Percentiles rank a stretch among this genome's conserved stretches.
These are phyloP conservation scores for Ophiostoma angusticollis DNA, from an alignment of 2,329 filamentous ascomycete genomes.

Conservation along the genomic window DNA sequence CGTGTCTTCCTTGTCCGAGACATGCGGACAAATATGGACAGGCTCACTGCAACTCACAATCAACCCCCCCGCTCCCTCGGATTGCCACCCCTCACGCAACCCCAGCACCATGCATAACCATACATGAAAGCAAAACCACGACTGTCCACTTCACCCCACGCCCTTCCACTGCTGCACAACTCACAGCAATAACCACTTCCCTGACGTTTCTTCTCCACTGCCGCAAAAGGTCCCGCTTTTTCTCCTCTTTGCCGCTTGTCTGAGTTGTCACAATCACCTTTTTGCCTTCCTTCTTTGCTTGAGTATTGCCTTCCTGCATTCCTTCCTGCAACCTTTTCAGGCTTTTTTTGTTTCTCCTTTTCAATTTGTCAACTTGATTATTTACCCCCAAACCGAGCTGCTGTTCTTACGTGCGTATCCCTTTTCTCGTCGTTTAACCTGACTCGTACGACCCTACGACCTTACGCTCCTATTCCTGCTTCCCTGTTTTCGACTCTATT, in stretches of 20 bases:
- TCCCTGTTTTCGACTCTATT: neutral
- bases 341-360: neutral
- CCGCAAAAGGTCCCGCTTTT: conserved; percentile 4
- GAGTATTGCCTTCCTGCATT: too few relatives aligned
- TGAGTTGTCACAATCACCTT: conserved; percentile 1
- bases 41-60: conserved; percentile 2
- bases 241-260: conserved; percentile 1
- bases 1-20: neutral
- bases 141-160: too few relatives aligned
- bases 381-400: neutral
- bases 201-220: neutral
- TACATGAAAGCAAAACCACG: too few relatives aligned
- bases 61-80: too few relatives aligned
- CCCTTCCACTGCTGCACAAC: too few relatives aligned
- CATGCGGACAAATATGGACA: too few relatives aligned
- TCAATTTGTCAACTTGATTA: conserved; percentile 1
- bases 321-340: too few relatives aligned
- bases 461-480: neutral
- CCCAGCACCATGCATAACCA: too few relatives aligned
- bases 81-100: too few relatives aligned
- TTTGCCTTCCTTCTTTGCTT: conserved; percentile 25
- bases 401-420: conserved; percentile 5
- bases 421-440: neutral
- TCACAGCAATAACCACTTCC: too few relatives aligned
- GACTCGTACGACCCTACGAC: neutral